Evolutionary conservation across 371 early-diverging fungal species (phyloP), one percentile per base, ranked within the genome.

Genomic region (Rhizopus delemar): DNA sequence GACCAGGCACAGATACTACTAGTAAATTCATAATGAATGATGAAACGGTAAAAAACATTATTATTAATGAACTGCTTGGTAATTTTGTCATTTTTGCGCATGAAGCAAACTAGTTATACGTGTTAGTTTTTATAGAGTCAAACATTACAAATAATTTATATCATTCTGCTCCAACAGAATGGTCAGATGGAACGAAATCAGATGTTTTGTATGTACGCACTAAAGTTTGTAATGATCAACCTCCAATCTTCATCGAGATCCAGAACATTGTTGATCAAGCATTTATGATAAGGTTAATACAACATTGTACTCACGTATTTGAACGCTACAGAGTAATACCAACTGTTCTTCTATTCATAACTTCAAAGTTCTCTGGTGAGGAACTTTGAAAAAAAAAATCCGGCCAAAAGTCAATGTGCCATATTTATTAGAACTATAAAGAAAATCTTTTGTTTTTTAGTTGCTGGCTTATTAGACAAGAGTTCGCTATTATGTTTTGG

Each of bases 381-480:
- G n/a, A n/a, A n/a, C n/a, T n/a, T n/a, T n/a, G n/a, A n/a, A n/a
- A n/a, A n/a, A n/a, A n/a, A n/a, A n/a, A n/a, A n/a, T n/a, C n/a
- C n/a, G n/a, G n/a, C n/a, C n/a, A n/a, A n/a, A n/a, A n/a, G n/a
- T n/a, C n/a, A n/a, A n/a, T n/a, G n/a, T n/a, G n/a, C n/a, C n/a
- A n/a, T n/a, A n/a, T n/a, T n/a, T n/a, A n/a, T n/a, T n/a, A n/a
- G n/a, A 54, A 54, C 55, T 15, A 54, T 45, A 45, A 54, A 54
- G 55, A 54, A 54, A 41, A 45, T 54, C 29, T 38, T 51, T 53
- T 53, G 15, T 43, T 54, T 54, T 54, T 54, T 54, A 45, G 55
- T 54, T 54, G 55, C 43, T 45, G 43, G 41, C 54, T 41, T 43
- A 54, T 41, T 54, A 54, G 54, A 53, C 31, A 53, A 53, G 41